Conservation (phyloP, 805 yeast genomes). For the Lipomyces mesembrius region DNA sequence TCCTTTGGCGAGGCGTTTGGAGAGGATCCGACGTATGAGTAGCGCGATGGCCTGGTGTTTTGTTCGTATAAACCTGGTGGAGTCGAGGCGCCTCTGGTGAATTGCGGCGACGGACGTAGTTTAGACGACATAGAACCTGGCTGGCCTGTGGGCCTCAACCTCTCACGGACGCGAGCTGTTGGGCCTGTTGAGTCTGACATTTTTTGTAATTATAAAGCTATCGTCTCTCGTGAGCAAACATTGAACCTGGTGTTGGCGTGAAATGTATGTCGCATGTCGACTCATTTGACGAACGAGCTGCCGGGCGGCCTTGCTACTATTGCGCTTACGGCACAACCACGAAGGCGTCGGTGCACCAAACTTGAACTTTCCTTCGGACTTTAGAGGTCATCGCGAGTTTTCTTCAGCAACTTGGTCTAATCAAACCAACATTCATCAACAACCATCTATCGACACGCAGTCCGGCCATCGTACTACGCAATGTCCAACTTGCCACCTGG, state of each 20-base stretch:
- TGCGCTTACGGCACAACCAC: not conserved
- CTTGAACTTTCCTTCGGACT: not conserved
- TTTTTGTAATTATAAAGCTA: not conserved
- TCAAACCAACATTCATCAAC: not conserved
- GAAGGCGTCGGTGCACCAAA: not conserved
- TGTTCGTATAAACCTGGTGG: not conserved
- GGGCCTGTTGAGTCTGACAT: not conserved
- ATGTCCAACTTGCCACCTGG: conserved; percentile 33
- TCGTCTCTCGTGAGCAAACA: not conserved
- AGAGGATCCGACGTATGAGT: not conserved
- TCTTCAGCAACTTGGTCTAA: not conserved
- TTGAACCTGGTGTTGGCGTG: not conserved
- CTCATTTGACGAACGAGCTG: no score
- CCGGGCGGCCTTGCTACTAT: no score
- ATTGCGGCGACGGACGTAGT: not conserved
- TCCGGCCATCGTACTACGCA: conserved; percentile 7
- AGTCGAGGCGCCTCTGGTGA: not conserved
- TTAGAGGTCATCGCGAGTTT: not conserved
- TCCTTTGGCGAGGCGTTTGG: not conserved
- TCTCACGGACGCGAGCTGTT: not conserved
- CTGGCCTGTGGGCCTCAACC: not conserved
- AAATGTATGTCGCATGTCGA: no score
- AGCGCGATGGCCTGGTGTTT: not conserved
- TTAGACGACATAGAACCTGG: not conserved
- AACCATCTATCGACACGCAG: not conserved